Conservation (phyloP, 345 rosid genomes). For the Bruguiera sexangula region DNA sequence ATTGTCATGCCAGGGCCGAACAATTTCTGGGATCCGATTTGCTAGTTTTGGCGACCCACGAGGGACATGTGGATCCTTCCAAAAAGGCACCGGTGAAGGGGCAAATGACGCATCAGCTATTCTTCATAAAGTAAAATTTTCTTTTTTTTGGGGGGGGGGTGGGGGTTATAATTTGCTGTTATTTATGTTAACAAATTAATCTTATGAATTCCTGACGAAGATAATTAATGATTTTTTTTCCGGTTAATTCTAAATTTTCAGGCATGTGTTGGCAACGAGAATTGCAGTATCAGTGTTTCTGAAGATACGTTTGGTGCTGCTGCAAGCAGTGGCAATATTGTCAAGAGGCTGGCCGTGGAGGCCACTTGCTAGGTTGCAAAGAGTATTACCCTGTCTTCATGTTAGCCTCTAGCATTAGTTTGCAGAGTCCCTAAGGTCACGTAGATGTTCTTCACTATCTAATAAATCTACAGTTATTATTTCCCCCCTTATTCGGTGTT, state of each 20-base stretch:
- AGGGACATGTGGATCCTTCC: slow-evolving; percentile 5
- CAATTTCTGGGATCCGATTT: slow-evolving; percentile 2
- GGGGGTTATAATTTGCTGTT: background rate
- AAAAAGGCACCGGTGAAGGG: background rate
- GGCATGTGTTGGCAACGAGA: slow-evolving; percentile 9
- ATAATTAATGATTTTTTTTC: background rate
- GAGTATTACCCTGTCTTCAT: too few species aligned
- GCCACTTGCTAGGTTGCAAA: background rate
- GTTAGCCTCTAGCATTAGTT: too few species aligned
- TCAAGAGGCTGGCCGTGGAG: background rate
- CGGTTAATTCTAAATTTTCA: background rate
- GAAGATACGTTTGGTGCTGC: background rate
- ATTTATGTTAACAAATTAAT: background rate
- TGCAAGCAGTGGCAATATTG: background rate
- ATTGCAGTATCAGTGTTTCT: background rate
- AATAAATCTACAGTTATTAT: too few species aligned
- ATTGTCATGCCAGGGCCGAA: slow-evolving; percentile 2
- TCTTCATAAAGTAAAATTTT: slow-evolving; percentile 6
- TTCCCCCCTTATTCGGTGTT: too few species aligned
- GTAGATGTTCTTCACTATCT: too few species aligned
- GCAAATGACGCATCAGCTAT: background rate
- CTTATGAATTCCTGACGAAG: background rate
- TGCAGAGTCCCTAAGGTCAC: too few species aligned
- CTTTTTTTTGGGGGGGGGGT: too few species aligned
- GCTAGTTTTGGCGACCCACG: slow-evolving; percentile 19